Evolutionary conservation across 371 early-diverging fungal species (phyloP).

Genomic region (Mortierella sp.): DNA sequence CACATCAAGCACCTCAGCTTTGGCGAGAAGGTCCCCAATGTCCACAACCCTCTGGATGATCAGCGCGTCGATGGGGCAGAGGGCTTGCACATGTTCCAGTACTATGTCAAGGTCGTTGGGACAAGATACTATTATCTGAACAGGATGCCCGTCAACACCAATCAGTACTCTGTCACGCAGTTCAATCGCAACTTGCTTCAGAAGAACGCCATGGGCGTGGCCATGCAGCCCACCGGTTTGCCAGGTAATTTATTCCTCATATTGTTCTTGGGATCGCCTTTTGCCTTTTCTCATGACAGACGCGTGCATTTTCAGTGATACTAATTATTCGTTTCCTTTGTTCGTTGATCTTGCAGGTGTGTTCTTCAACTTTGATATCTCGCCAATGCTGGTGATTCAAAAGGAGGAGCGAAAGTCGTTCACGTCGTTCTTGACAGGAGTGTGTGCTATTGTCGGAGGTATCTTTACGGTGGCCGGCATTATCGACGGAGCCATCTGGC

Average conservation of each 20-base stretch:
- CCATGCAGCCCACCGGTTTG: slow-evolving; percentile 60
- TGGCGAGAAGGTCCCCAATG: slow-evolving; percentile 75
- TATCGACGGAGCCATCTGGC: slow-evolving; percentile 91
- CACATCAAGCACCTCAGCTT: slow-evolving; percentile 87
- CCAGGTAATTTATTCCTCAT: slow-evolving; percentile 62
- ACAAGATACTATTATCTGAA: slow-evolving; percentile 82
- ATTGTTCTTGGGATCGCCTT: neutral
- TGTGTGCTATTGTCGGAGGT: slow-evolving; percentile 96
- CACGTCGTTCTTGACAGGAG: slow-evolving; percentile 88
- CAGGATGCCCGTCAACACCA: slow-evolving; percentile 78
- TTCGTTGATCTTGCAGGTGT: slow-evolving; percentile 69
- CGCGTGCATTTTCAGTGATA: neutral
- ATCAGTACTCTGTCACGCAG: slow-evolving; percentile 96
- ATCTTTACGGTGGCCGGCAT: slow-evolving; percentile 96
- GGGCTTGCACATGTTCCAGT: slow-evolving; percentile 81
- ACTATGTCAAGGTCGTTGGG: slow-evolving; percentile 95
- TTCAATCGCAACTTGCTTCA: slow-evolving; percentile 64
- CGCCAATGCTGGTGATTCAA: slow-evolving; percentile 95
- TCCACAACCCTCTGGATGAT: slow-evolving; percentile 86
- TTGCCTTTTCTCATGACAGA: neutral
- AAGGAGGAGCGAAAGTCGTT: slow-evolving; percentile 88
- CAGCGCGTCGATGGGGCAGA: slow-evolving; percentile 63
- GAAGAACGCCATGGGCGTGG: slow-evolving; percentile 52
- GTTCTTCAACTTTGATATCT: slow-evolving; percentile 96
- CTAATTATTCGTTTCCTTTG: neutral